Evolutionary conservation across 129 eudicot genomes (phyloP).

Genomic region (Apium graveolens): DNA sequence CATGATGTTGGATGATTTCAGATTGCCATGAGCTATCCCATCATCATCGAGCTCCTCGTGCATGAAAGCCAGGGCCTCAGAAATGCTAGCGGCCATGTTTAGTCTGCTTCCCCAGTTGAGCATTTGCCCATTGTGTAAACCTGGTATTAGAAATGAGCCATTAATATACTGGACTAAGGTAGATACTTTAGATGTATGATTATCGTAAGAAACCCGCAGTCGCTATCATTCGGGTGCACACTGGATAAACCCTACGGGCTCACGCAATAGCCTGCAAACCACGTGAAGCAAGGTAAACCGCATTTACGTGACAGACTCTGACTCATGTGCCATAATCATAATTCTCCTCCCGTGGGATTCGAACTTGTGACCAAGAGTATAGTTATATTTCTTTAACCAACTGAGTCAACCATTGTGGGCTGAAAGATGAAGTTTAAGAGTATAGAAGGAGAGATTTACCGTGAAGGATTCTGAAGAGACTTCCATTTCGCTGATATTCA

Average conservation of each 20-base stretch:
- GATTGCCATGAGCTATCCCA: constrained; percentile 62
- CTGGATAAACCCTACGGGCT: no score
- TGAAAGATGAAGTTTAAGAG: neutral
- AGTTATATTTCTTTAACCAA: no score
- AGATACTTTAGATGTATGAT: neutral
- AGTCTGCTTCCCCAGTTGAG: constrained; percentile 67
- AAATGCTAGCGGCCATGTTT: constrained; percentile 33
- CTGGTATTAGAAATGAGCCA: constrained; percentile 28
- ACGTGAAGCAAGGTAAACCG: no score
- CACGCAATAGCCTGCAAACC: no score
- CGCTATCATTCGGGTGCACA: no score
- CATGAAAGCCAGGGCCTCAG: constrained; percentile 55
- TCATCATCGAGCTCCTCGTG: constrained; percentile 50
- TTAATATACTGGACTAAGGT: neutral
- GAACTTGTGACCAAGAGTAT: no score
- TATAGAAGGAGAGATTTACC: constrained; percentile 30
- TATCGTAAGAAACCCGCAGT: no score
- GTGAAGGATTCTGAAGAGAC: constrained; percentile 57
- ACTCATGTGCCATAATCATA: no score
- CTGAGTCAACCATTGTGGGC: no score
- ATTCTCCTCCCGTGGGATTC: no score
- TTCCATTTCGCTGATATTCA: constrained; percentile 57
- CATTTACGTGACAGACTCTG: no score
- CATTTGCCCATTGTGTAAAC: constrained; percentile 35
- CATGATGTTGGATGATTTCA: constrained; percentile 72